Evolutionary conservation across 2,329 filamentous ascomycete species (phyloP).

Genomic region (Fusarium chaquense): DNA sequence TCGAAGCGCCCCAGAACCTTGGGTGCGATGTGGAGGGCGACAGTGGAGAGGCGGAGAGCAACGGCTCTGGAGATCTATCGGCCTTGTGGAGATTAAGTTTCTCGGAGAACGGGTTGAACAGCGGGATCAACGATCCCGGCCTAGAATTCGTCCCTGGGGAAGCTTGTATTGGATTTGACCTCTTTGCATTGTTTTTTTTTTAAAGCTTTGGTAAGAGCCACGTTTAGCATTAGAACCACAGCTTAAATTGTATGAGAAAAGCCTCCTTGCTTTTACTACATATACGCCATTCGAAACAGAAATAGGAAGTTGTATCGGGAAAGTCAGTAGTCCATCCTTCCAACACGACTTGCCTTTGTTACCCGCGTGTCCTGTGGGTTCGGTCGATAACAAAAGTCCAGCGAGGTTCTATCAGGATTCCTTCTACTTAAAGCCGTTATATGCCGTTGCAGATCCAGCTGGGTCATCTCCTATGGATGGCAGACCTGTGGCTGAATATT

Average conservation of each 20-base stretch:
- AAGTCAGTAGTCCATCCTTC: not conserved
- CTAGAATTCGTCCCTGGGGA: not conserved
- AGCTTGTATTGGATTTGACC: slow-evolving; percentile 3
- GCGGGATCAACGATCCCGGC: slow-evolving; percentile 9
- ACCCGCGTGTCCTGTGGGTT: not conserved
- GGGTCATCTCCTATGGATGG: not conserved
- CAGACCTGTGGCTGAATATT: slow-evolving; percentile 11
- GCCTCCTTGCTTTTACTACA: not conserved
- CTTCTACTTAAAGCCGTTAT: slow-evolving; percentile 25
- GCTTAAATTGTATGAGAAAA: slow-evolving; percentile 5
- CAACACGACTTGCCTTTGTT: not conserved
- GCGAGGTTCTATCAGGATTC: not conserved
- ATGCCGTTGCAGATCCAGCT: slow-evolving; percentile 25
- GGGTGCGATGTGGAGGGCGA: slow-evolving; percentile 12
- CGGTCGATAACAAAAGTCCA: not conserved
- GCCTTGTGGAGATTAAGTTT: slow-evolving; percentile 20
- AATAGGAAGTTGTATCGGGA: not conserved
- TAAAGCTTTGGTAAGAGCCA: slow-evolving; percentile 8
- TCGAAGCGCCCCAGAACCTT: slow-evolving; percentile 33
- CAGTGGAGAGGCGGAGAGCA: slow-evolving; percentile 35
- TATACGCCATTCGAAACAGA: not conserved
- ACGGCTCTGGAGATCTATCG: slow-evolving; percentile 32
- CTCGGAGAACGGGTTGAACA: slow-evolving; percentile 6
- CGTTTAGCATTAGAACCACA: slow-evolving; percentile 8
- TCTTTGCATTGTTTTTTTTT: not conserved